Conservation (phyloP, 371 early-diverging fungal species). For the Mucor indicus region DNA sequence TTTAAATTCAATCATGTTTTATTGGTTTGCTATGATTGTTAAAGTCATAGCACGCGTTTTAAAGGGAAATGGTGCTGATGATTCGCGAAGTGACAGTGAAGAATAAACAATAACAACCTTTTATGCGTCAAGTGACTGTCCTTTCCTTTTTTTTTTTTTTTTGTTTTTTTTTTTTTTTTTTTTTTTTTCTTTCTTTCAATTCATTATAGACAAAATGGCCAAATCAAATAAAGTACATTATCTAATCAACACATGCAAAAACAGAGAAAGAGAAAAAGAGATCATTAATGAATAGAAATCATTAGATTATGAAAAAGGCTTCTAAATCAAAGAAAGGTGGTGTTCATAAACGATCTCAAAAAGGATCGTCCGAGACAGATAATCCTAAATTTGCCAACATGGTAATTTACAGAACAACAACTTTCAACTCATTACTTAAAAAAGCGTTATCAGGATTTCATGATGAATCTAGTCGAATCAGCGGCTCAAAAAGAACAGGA, state of each 20-base stretch:
- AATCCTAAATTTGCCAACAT: constrained; percentile 24
- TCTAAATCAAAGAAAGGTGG: too few species aligned
- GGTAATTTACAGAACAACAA: constrained; percentile 2
- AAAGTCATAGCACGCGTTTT: constrained; percentile 64
- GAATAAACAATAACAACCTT: too few species aligned
- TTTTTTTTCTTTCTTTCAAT: too few species aligned
- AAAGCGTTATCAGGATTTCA: constrained; percentile 4
- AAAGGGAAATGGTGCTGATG: constrained; percentile 63
- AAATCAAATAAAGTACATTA: neutral
- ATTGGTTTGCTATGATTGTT: constrained; percentile 78
- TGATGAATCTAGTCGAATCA: constrained; percentile 17
- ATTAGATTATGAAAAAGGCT: too few species aligned
- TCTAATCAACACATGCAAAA: neutral
- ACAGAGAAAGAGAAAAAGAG: neutral
- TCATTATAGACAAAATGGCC: neutral
- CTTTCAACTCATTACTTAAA: neutral
- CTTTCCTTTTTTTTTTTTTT: too few species aligned
- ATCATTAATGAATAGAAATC: too few species aligned
- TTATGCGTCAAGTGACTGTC: too few species aligned
- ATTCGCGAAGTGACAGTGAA: constrained; percentile 71
- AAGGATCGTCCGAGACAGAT: constrained; percentile 20
- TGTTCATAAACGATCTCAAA: constrained; percentile 13
- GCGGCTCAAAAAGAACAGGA: constrained; percentile 19
- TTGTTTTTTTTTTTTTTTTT: too few species aligned
- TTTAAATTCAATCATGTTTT: constrained; percentile 67